Conservation (phyloP, 371 early-diverging fungal genomes). For the Syncephalis plumigaleata region DNA sequence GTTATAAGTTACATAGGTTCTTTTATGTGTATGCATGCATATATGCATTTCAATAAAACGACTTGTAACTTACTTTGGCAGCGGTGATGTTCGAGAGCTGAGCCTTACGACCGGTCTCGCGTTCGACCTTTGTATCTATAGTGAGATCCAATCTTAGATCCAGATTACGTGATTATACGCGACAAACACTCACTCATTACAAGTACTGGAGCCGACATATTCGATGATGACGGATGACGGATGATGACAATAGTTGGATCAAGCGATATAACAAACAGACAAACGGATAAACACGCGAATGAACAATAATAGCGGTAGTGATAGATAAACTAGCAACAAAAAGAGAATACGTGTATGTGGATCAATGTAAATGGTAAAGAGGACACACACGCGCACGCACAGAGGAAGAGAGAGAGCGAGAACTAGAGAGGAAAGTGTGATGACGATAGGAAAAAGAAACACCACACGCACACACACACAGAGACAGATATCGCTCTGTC, state of each 20-base stretch:
- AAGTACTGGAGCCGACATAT: neutral
- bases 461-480: neutral
- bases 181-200: no score
- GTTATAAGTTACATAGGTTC: no score
- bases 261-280: no score
- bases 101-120: conserved; percentile 92
- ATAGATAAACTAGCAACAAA: neutral
- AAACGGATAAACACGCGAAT: neutral
- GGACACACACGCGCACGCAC: no score
- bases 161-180: no score
- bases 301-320: neutral
- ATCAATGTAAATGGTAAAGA: no score
- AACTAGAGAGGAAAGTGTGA: no score
- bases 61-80: conserved; percentile 62
- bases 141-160: no score
- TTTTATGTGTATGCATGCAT: no score
- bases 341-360: neutral
- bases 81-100: conserved; percentile 94
- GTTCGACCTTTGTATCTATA: conserved; percentile 82
- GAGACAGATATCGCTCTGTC: no score
- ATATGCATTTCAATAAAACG: neutral
- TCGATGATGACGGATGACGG: neutral
- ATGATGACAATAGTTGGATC: no score
- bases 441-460: neutral
- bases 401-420: no score